Base-by-base conservation (phyloP, 2,329 filamentous ascomycete species). In the Arthrocladium fulminans region DNA sequence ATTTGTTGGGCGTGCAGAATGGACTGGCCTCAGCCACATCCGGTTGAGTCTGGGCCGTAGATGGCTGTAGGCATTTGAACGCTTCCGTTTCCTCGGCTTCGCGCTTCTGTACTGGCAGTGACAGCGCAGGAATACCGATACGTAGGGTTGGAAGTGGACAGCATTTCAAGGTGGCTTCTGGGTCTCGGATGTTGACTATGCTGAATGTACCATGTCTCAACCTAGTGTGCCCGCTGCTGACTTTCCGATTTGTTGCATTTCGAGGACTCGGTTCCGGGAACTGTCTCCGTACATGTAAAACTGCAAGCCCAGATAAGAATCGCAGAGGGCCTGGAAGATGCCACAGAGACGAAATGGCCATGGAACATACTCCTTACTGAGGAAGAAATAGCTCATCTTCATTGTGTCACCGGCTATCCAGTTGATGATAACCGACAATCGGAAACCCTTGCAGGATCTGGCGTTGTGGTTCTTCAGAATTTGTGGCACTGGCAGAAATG, bases 361-460 rank as follows among this genome's bases (percentile, higher is more conserved):
- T 1, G 71, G 70, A 30, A 74, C 67, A 42, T 60, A 56, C 42
- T 69, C 63, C 29, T 55, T 56, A 54, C 64, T 70, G 50, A 63
- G 63, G 57, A 74, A 73, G 60, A 73, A 72, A 54, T 69, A 74
- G 47, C 67, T 66, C 66, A 74, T 68, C 56, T 74, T 74, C 69
- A 73, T 73, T 20, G 65, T 58, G 54, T 74, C 71, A 56, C 71
- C 71, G 10, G 72, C 58, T 35, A 74, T 60, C 71, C 71, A 74
- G 5, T 72, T 67, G 3, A 63, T 63, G 22, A 73, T 57, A 6
- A 73, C 71, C 2, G 70, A 73, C 8, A 73, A 41, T 3, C 71
- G 67, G 56, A 74, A 73, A 10, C 71, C 71, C 50, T 69, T 69
- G 60, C 71, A 74, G 5, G 70, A 73, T 27, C 64, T 66, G 8